phyloP scores from a whole-genome alignment of 495 filamentous ascomycete genomes.

The Barbatosphaeria neglecta region DNA sequence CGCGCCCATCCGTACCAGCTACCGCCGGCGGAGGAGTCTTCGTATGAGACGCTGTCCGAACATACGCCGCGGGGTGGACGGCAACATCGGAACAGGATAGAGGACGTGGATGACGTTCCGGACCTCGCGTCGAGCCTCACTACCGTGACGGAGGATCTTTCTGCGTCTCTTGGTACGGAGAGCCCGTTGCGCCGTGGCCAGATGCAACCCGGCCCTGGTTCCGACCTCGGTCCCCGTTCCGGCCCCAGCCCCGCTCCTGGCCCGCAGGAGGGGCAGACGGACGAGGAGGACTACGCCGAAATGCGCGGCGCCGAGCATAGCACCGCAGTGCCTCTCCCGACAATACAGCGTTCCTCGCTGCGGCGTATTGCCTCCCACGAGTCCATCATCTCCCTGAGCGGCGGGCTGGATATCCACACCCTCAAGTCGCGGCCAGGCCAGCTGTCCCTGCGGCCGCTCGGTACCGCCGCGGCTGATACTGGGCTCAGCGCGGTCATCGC shows the following conservation, averaged over 20 bases:
- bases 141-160: constrained; percentile 11
- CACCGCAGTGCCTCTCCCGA: not conserved
- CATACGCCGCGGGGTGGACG: not conserved
- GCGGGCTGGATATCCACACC: constrained; percentile 44
- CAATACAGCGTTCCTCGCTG: constrained; percentile 10
- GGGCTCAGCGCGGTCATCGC: constrained; percentile 29
- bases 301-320: not conserved
- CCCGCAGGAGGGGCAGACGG: not conserved
- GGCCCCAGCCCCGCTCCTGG: no score
- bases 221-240: no score
- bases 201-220: no score
- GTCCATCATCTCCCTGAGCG: constrained; percentile 42
- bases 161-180: no score
- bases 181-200: no score
- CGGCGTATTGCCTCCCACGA: constrained; percentile 38
- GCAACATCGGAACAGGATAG: not conserved
- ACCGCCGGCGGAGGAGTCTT: not conserved
- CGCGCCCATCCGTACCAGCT: not conserved
- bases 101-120: constrained; percentile 8
- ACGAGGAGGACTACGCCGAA: not conserved
- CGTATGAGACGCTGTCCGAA: not conserved
- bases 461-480: constrained; percentile 28
- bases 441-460: constrained; percentile 32
- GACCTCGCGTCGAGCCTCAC: not conserved
- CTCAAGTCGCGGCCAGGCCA: constrained; percentile 40